Conservation (phyloP, 2,329 filamentous ascomycete species). For the Stagonosporopsis chrysanthemi region DNA sequence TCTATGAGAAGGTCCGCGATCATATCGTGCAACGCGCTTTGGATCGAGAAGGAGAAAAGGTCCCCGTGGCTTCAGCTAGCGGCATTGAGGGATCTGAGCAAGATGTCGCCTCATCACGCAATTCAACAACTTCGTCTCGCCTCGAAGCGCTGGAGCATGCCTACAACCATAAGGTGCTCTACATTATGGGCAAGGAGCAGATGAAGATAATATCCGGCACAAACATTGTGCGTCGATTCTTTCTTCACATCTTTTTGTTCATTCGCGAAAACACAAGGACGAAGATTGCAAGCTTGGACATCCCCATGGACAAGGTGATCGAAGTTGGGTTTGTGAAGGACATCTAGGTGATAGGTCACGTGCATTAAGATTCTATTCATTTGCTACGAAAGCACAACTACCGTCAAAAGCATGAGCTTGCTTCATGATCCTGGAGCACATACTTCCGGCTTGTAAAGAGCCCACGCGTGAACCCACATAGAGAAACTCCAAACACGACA, state of each 20-base stretch:
- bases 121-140: conserved; percentile 35
- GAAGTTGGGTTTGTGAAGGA: conserved; percentile 76
- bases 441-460: not conserved
- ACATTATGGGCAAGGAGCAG: conserved; percentile 63
- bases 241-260: conserved; percentile 67
- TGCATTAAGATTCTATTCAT: not conserved
- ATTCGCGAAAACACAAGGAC: conserved; percentile 70
- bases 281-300: conserved; percentile 69
- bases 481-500: too few relatives aligned
- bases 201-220: conserved; percentile 52
- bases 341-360: conserved; percentile 52
- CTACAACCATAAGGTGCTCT: conserved; percentile 58
- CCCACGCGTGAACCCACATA: too few relatives aligned
- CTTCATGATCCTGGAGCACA: not conserved
- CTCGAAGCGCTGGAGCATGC: conserved; percentile 52
- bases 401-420: not conserved
- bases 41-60: conserved; percentile 36
- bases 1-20: conserved; percentile 66
- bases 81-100: not conserved
- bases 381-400: not conserved
- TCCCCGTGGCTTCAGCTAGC: conserved; percentile 16
- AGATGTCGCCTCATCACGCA: conserved; percentile 19
- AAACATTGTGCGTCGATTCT: conserved; percentile 53
- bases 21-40: conserved; percentile 42
- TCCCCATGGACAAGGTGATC: conserved; percentile 67